Percentiles rank a stretch among this genome's conserved stretches.
phyloP scores from a whole-genome alignment of 306 rosid species.

The Oemleria cerasiformis region DNA sequence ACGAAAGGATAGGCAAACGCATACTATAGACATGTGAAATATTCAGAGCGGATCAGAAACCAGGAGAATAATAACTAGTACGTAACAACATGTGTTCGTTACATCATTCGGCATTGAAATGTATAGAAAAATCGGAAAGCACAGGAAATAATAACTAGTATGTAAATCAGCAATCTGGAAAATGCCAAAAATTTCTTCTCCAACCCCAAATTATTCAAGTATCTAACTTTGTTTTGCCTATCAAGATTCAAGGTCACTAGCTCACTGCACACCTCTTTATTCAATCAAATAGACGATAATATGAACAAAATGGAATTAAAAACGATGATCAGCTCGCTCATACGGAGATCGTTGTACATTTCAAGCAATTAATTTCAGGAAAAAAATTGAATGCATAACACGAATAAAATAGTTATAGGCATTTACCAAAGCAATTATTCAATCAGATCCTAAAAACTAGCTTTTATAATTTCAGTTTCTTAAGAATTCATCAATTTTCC shows the following conservation, averaged over 20 bases:
- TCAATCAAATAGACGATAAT: neutral
- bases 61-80: neutral
- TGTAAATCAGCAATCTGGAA: neutral
- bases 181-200: neutral
- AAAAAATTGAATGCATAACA: neutral
- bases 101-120: neutral
- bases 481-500: neutral
- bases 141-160: neutral
- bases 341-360: neutral
- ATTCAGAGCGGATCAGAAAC: neutral
- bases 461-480: neutral
- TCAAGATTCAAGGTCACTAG: neutral
- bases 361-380: neutral
- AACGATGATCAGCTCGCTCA: neutral
- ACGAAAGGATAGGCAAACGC: neutral
- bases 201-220: neutral
- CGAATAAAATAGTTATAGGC: neutral
- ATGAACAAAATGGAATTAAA: neutral
- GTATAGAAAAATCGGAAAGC: neutral
- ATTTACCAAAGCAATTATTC: neutral
- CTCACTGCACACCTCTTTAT: no score
- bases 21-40: neutral
- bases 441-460: constrained; percentile 10
- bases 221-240: neutral
- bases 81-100: neutral